These are phyloP conservation scores for Deuterostichococcus epilithicus DNA, from an alignment of 139 green algal species.

Conservation along the genomic window DNA sequence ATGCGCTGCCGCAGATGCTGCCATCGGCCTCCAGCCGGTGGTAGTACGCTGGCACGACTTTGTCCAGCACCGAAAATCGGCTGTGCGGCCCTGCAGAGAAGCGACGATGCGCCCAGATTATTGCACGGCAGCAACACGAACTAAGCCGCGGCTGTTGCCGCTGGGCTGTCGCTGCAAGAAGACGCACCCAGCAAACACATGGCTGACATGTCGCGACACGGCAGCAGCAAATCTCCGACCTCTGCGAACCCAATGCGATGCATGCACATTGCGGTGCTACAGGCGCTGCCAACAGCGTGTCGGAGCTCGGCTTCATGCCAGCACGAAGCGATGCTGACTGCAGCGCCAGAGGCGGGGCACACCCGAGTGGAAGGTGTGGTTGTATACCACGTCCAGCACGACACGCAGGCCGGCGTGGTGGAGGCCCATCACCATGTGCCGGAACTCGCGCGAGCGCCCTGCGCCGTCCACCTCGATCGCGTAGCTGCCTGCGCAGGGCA, in stretches of 20 bases:
- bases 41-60: slow-evolving; percentile 92
- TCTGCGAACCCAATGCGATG: too few species aligned
- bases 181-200: too few species aligned
- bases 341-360: neutral
- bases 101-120: neutral
- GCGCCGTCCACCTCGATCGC: slow-evolving; percentile 71
- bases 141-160: too few species aligned
- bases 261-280: too few species aligned
- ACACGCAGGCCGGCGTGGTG: slow-evolving; percentile 41
- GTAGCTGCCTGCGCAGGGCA: slow-evolving; percentile 54
- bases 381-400: slow-evolving; percentile 91
- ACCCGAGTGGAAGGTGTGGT: slow-evolving; percentile 74
- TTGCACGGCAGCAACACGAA: too few species aligned
- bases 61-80: slow-evolving; percentile 69
- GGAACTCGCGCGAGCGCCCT: slow-evolving; percentile 64
- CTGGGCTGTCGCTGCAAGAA: too few species aligned
- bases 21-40: slow-evolving; percentile 61
- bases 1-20: slow-evolving; percentile 65
- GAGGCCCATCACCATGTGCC: slow-evolving; percentile 70
- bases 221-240: too few species aligned
- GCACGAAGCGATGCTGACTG: neutral
- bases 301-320: too few species aligned
- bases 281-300: too few species aligned
- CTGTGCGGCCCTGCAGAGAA: slow-evolving; percentile 29
- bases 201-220: too few species aligned